Conservation (phyloP, 2,329 filamentous ascomycete genomes). For the Zymoseptoria pseudotritici region DNA sequence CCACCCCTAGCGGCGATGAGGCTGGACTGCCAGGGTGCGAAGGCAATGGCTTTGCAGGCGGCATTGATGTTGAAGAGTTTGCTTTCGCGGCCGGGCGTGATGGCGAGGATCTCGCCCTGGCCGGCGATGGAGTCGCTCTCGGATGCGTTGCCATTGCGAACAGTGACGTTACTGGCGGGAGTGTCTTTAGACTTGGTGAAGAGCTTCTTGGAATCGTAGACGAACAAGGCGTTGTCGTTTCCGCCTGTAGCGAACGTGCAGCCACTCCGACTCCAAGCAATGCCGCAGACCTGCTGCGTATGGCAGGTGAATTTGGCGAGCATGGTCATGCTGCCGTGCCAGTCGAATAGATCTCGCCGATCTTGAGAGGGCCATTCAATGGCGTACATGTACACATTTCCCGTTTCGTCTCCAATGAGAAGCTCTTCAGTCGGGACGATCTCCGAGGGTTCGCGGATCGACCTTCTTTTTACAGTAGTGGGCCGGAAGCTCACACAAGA, state of each 20-base stretch:
- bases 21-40: conserved; percentile 86
- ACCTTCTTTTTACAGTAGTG: conserved; percentile 44
- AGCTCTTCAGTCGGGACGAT: conserved; percentile 70
- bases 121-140: conserved; percentile 5
- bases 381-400: conserved; percentile 79
- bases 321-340: conserved; percentile 71
- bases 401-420: conserved; percentile 75
- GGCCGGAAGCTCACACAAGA: conserved; percentile 80
- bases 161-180: conserved; percentile 8
- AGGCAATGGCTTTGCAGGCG: conserved; percentile 93
- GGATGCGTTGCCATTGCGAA: conserved; percentile 8
- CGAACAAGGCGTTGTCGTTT: conserved; percentile 82
- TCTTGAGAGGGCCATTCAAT: conserved; percentile 67
- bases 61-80: conserved; percentile 74
- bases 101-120: conserved; percentile 17
- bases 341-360: conserved; percentile 60
- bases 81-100: conserved; percentile 43
- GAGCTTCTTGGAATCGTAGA: conserved; percentile 65
- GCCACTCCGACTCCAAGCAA: conserved; percentile 78
- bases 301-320: conserved; percentile 72
- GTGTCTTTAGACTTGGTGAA: conserved; percentile 6
- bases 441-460: conserved; percentile 42
- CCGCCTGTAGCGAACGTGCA: conserved; percentile 75
- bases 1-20: conserved; percentile 87
- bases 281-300: conserved; percentile 81